Conservation (phyloP, 495 filamentous ascomycete species). For the Niebla homalea region DNA sequence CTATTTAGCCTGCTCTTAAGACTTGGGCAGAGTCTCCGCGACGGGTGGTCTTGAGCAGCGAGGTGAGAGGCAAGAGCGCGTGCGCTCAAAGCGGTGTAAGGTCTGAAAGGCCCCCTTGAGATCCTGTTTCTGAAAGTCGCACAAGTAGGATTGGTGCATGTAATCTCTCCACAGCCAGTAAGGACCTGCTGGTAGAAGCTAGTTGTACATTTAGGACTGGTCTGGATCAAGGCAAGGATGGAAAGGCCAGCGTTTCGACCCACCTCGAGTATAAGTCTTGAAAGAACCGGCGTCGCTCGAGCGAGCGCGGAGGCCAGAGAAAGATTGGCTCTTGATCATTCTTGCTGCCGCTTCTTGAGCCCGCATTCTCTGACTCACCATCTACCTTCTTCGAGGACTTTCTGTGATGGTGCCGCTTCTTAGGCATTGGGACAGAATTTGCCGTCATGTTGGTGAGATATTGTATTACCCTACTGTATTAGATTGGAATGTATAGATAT, state of each 20-base stretch:
- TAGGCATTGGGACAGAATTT: no score
- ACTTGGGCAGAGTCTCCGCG: slow-evolving; percentile 53
- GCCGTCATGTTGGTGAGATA: no score
- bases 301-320: slow-evolving; percentile 24
- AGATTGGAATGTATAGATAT: no score
- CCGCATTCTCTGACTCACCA: no score
- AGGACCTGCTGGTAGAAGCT: slow-evolving; percentile 79
- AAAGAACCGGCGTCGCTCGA: slow-evolving; percentile 13
- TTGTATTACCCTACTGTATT: no score
- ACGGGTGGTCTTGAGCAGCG: slow-evolving; percentile 66
- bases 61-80: slow-evolving; percentile 67
- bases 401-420: no score
- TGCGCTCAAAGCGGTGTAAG: slow-evolving; percentile 56
- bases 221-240: background rate
- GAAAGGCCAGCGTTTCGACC: background rate
- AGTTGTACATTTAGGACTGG: background rate
- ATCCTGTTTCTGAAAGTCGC: slow-evolving; percentile 60
- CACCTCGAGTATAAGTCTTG: slow-evolving; percentile 7
- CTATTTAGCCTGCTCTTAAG: background rate
- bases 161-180: slow-evolving; percentile 58
- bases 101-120: slow-evolving; percentile 54
- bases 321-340: slow-evolving; percentile 25
- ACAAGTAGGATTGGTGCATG: slow-evolving; percentile 66
- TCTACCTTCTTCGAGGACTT: no score
- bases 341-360: no score